Conservation (phyloP, 1,284 basidiomycete genomes). For the Pterulicium gracile region DNA sequence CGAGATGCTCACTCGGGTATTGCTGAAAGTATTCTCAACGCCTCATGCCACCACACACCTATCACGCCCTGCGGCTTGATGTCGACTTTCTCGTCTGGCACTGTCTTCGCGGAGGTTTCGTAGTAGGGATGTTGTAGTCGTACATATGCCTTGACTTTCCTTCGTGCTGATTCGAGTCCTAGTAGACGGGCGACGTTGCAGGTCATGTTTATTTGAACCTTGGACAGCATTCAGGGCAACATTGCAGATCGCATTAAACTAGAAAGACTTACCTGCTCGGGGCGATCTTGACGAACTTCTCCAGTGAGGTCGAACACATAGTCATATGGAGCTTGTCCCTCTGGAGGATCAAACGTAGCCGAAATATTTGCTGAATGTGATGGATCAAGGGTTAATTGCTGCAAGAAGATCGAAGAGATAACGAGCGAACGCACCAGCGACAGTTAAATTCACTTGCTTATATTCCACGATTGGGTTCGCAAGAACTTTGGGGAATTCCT, state of each 20-base stretch:
- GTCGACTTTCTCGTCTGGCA: constrained; percentile 65
- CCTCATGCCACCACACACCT: constrained; percentile 89
- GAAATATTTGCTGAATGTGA: constrained; percentile 44
- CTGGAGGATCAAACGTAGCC: constrained; percentile 57
- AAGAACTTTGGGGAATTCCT: constrained; percentile 63
- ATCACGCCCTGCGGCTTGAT: constrained; percentile 63
- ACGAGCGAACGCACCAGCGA: constrained; percentile 38
- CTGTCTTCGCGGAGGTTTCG: constrained; percentile 58
- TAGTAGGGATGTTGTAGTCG: constrained; percentile 79
- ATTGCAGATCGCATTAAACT: constrained; percentile 8
- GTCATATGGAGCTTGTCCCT: constrained; percentile 52
- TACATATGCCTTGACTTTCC: constrained; percentile 67
- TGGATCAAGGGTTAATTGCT: constrained; percentile 6
- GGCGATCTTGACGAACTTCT: constrained; percentile 69
- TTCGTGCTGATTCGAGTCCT: constrained; percentile 55
- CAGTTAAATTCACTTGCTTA: constrained; percentile 71
- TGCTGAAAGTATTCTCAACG: constrained; percentile 63
- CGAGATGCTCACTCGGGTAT: constrained; percentile 48
- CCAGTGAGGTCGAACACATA: constrained; percentile 79
- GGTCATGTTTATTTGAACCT: constrained; percentile 75
- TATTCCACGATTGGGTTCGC: constrained; percentile 67
- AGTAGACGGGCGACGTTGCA: constrained; percentile 62
- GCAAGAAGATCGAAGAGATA: constrained; percentile 4
- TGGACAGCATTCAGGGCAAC: constrained; percentile 7
- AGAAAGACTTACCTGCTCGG: constrained; percentile 60